phyloP scores from a whole-genome alignment of 2,329 filamentous ascomycete genomes.

The Davidsoniella neocaledoniae region DNA sequence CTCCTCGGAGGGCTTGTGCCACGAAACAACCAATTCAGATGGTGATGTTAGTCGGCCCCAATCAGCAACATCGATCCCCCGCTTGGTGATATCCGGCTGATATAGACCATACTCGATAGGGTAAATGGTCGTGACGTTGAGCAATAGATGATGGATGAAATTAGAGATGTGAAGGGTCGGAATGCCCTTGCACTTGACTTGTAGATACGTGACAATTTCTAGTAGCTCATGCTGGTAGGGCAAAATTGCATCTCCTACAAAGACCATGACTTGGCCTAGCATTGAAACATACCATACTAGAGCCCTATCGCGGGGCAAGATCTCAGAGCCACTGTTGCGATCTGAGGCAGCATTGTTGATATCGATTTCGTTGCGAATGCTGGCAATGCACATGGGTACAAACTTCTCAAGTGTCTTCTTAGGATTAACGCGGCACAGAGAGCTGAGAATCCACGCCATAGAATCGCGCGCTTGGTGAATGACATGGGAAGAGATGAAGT shows the following conservation, averaged over 20 bases:
- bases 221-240: conserved; percentile 80
- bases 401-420: conserved; percentile 84
- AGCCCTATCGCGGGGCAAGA: conserved; percentile 78
- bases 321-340: conserved; percentile 80
- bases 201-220: conserved; percentile 88
- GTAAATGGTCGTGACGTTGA: conserved; percentile 90
- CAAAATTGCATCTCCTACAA: conserved; percentile 79
- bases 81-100: conserved; percentile 55
- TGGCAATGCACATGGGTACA: conserved; percentile 74
- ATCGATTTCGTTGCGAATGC: conserved; percentile 91
- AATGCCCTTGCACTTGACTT: conserved; percentile 82
- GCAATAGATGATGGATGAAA: conserved; percentile 86
- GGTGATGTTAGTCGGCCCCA: conserved; percentile 73
- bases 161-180: conserved; percentile 95
- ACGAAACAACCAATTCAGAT: conserved; percentile 64
- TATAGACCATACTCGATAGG: conserved; percentile 79
- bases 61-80: conserved; percentile 57
- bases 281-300: conserved; percentile 96
- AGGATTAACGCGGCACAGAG: conserved; percentile 86
- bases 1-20: conserved; percentile 67
- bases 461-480: conserved; percentile 94
- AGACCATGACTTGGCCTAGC: conserved; percentile 94
- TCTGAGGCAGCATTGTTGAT: conserved; percentile 93
- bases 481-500: conserved; percentile 84
- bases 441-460: conserved; percentile 97